Base-by-base conservation (phyloP, 2,329 filamentous ascomycete genomes). In the Triangularia setosa region DNA sequence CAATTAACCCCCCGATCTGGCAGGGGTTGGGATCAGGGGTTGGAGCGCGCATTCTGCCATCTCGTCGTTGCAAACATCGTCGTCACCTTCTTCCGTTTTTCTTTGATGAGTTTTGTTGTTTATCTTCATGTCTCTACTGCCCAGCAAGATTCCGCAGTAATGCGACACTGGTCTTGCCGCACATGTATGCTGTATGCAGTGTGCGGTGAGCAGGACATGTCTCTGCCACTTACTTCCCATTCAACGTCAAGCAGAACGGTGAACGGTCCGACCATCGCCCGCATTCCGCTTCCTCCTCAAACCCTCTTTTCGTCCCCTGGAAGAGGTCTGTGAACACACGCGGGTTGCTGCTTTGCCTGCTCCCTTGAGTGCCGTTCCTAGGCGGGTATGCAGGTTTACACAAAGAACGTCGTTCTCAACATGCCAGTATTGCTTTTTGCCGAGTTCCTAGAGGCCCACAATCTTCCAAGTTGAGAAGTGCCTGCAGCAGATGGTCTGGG, bases 391-490 rank as follows among this genome's bases (percentile, higher is more conserved):
- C 27, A 24, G 44, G 44, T 21, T 52, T 16, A 52, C 4, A 52
- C 8, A 52, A 59, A 33, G 5, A 30, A 56, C 27, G 25, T 58
- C 28, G 27, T 58, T 58, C 28, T 54, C 48, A n/a, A 24, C 24
- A 24, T n/a, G 53, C 12, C 25, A 33, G 53, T 55, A 4, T 55
- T 55, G 23, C 23, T 25, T 25, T 55, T 55, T 55, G 4, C 53
- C 23, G 24, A 33, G 30, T 8, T 25, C 33, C 4, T 21, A n/a
- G 28, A 35, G 57, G 12, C 25, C 58, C 58, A 60, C 58, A 28
- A 48, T 60, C 57, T 60, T 60, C 58, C 40, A 2, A 48, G 23
- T 60, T 28, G 35, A 53, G 58, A 60, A 40, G 58, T 33, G 24
- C 58, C 40, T 60, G 40, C 58, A 60, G 58, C 58, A 48, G n/a